Evolutionary conservation across 345 rosid genomes (phyloP), one percentile per base, ranked within the genome.

Genomic region (Citrus sp.): DNA sequence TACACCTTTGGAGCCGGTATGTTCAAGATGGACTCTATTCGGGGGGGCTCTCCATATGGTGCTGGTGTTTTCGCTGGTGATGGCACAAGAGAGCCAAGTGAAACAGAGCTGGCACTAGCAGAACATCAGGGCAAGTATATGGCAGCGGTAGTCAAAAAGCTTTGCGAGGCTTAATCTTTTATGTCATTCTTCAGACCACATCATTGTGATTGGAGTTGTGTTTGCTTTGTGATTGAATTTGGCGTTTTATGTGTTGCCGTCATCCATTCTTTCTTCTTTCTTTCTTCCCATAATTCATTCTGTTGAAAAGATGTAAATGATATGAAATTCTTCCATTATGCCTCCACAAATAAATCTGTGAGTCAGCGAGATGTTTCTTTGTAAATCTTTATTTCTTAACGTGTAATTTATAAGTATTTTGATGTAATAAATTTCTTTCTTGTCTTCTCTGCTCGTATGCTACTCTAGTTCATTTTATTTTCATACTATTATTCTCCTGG

Each of bases 1-100:
- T 91, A 93, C 87, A 91, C 97, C 49, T 90, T 91, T 49, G 94
- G 95, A 68, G 94, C 93, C 2, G 92, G 94, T 37, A 93, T 93
- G 95, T 91, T 93, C 84, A 85, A 85, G 83, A 89, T 91, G 91
- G 93, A 93, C 76, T 87, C 89, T 32, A 85, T 88, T 18, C 87
- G 94, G 54, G 94, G 97, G 59, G 97, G 95, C 4, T 87, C 94
- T 28, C 94, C 94, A 27, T 93, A 90, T 14, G 95, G 93, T 72
- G 91, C 94, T 0, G 93, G 94, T 49, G 92, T 88, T 64, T 89
- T 79, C 8, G 92, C 92, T 37, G 95, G 95, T 61, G 94, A 93
- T 86, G 97, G 97, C 64, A 83, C 94, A 19, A 87, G 94, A 82
- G 84, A 89, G 79, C 91, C 95, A 37, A 90, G 84, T 28, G 97